Evolutionary conservation across 805 yeast species (phyloP).

Genomic region (Clavispora carvajalis): DNA sequence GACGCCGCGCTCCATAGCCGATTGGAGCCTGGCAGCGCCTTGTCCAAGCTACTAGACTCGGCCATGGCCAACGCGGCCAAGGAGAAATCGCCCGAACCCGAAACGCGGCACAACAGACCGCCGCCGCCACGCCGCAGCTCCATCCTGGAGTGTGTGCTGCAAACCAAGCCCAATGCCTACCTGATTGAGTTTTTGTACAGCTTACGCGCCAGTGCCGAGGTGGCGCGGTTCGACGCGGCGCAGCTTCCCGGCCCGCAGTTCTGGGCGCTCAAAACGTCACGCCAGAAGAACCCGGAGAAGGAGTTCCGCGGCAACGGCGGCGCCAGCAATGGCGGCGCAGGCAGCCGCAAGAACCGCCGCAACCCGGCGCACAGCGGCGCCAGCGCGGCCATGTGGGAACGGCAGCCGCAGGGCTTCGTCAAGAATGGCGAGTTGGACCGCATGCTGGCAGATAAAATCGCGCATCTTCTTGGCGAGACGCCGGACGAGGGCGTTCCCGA

Average conservation of each 20-base stretch:
- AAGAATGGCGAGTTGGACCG: slow-evolving; percentile 23
- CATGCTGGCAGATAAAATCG: slow-evolving; percentile 28
- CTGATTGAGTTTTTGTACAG: slow-evolving; percentile 24
- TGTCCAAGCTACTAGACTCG: slow-evolving; percentile 38
- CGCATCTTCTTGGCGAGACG: slow-evolving; percentile 32
- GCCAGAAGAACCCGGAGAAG: slow-evolving; percentile 9
- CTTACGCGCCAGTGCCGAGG: slow-evolving; percentile 32
- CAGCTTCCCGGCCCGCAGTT: slow-evolving; percentile 44
- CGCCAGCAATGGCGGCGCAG: slow-evolving; percentile 4
- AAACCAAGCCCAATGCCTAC: slow-evolving; percentile 15
- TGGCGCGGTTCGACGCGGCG: slow-evolving; percentile 24
- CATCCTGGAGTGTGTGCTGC: slow-evolving; percentile 9
- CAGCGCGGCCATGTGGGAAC: slow-evolving; percentile 27
- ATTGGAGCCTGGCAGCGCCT: slow-evolving; percentile 31
- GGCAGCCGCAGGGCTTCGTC: slow-evolving; percentile 18
- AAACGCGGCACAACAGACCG: not conserved
- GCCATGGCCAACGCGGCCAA: slow-evolving; percentile 46
- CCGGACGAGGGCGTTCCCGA: slow-evolving; percentile 35
- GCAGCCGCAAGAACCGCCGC: slow-evolving; percentile 10
- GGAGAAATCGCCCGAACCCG: slow-evolving; percentile 34
- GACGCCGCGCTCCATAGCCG: slow-evolving; percentile 1
- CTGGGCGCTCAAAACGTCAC: slow-evolving; percentile 36
- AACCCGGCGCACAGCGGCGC: slow-evolving; percentile 14
- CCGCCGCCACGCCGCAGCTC: slow-evolving; percentile 5
- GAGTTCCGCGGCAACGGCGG: slow-evolving; percentile 10